Evolutionary conservation across 1,139 yeast genomes (phyloP).

Genomic region (Kodamaea plutei): DNA sequence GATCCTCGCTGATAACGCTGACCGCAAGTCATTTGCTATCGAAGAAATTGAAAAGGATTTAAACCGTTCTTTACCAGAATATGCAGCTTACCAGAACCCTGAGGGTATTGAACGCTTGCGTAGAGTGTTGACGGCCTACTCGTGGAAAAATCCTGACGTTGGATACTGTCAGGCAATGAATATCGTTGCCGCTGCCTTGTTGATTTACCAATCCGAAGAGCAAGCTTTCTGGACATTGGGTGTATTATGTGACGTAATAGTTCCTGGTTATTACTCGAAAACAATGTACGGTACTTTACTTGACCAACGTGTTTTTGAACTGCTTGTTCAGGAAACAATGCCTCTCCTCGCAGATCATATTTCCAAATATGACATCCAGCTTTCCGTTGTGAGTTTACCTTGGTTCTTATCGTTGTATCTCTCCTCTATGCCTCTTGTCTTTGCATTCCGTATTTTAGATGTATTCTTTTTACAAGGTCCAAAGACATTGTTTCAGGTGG

Average conservation of each 20-base stretch:
- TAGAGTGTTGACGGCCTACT: conserved; percentile 85
- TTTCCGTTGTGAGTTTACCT: conserved; percentile 92
- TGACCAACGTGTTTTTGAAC: conserved; percentile 92
- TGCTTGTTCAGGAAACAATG: conserved; percentile 83
- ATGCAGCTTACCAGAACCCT: conserved; percentile 82
- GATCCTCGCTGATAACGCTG: conserved; percentile 53
- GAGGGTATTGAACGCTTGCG: conserved; percentile 85
- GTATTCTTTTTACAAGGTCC: conserved; percentile 90
- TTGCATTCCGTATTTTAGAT: conserved; percentile 88
- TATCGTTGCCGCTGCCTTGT: conserved; percentile 88
- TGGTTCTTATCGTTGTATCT: conserved; percentile 93
- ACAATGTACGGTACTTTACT: conserved; percentile 96
- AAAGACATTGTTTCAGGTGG: conserved; percentile 85
- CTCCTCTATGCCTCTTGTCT: conserved; percentile 91
- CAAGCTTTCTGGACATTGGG: conserved; percentile 95
- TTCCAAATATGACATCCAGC: conserved; percentile 73
- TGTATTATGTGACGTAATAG: conserved; percentile 75
- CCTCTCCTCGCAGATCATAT: conserved; percentile 88
- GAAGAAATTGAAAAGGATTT: conserved; percentile 97
- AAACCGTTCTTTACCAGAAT: conserved; percentile 91
- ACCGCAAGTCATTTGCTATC: conserved; percentile 71
- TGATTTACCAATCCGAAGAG: conserved; percentile 93
- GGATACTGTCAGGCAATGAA: conserved; percentile 99
- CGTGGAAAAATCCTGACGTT: conserved; percentile 96
- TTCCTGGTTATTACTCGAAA: conserved; percentile 94